Percentiles rank a stretch among this genome's conserved stretches.
phyloP scores from a whole-genome alignment of 2,329 filamentous ascomycete genomes.

The Trichophaea hybrida region DNA sequence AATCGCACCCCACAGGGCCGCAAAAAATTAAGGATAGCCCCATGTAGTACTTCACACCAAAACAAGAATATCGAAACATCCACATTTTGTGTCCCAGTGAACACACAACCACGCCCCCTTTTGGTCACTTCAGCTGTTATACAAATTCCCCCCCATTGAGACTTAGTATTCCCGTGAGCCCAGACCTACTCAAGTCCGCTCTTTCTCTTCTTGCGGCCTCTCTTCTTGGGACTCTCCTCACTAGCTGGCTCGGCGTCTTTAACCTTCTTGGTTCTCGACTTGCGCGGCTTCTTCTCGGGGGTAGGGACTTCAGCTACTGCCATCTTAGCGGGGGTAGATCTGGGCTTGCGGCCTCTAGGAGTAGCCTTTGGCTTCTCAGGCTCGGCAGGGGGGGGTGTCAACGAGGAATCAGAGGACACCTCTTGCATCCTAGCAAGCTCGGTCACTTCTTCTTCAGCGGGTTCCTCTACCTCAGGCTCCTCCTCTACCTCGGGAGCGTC shows the following conservation, averaged over 20 bases:
- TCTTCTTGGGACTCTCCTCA: constrained; percentile 7
- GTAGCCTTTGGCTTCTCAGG: background rate
- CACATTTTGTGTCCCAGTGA: no score
- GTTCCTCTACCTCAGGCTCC: constrained; percentile 4
- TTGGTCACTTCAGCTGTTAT: no score
- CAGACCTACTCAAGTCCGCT: background rate
- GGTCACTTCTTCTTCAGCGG: constrained; percentile 22
- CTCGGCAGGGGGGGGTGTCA: constrained; percentile 9
- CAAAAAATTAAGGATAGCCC: no score
- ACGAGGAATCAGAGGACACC: constrained; percentile 3
- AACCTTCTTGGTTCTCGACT: background rate
- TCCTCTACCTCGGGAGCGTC: background rate
- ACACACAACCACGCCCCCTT: no score
- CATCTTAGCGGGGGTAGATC: background rate
- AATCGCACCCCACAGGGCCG: no score
- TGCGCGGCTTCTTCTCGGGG: background rate
- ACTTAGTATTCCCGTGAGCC: no score
- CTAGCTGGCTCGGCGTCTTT: constrained; percentile 9
- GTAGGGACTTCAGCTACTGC: background rate
- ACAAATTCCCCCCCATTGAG: no score
- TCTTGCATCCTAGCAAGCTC: constrained; percentile 5
- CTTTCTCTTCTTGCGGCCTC: constrained; percentile 4
- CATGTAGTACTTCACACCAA: no score
- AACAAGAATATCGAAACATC: no score
- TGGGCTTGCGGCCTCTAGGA: background rate